Base-by-base conservation (phyloP, 257 asterid genomes). In the Eucommia ulmoides region DNA sequence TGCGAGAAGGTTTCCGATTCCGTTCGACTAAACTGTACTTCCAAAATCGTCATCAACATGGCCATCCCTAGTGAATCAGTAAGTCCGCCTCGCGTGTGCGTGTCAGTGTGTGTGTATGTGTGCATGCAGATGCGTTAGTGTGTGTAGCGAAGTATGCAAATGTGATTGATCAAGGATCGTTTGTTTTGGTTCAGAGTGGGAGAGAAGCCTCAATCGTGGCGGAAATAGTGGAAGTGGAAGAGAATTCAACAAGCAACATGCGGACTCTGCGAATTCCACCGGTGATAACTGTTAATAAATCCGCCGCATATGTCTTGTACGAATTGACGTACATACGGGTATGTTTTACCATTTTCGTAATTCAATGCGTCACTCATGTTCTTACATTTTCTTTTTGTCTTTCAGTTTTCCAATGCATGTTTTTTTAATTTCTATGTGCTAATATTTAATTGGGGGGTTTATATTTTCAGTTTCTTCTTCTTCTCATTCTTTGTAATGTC, bases 1-100 rank as follows among this genome's bases (percentile, higher is more conserved):
- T 85, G 98, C 60, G 92, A 76, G 58, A 82, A 72, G 49, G 63
- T 60, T 38, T 80, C 94, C 0, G 74, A 68, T 35, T 68, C 91
- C 7, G 35, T 65, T 19, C 73, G 24, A 8, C 96, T 89, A 59
- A 79, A 85, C 65, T 89, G 98, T 72, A 73, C 83, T 42, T 48
- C 80, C 45, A 86, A 91, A 53, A 78, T 86, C 45, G 51, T 91
- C 29, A 71, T 91, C 51, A 65, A 86, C 65, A 63, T 91, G 66
- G 88, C 96, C n/a, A 87, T 91, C 35, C 99, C 99, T 8, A 79
- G 87, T 21, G 97, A 79, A 74, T 74, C 96, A 21, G 95, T 80
- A 71, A 19, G 69, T 41, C 41, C 6, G 24, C 20, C 49, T 11
- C 22, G n/a, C n/a, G n/a, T n/a, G n/a, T n/a, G n/a, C n/a, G n/a